These are phyloP conservation scores for Amoebophrya sp. DNA, from an alignment of 169 alveolate genomes.

Conservation along the genomic window DNA sequence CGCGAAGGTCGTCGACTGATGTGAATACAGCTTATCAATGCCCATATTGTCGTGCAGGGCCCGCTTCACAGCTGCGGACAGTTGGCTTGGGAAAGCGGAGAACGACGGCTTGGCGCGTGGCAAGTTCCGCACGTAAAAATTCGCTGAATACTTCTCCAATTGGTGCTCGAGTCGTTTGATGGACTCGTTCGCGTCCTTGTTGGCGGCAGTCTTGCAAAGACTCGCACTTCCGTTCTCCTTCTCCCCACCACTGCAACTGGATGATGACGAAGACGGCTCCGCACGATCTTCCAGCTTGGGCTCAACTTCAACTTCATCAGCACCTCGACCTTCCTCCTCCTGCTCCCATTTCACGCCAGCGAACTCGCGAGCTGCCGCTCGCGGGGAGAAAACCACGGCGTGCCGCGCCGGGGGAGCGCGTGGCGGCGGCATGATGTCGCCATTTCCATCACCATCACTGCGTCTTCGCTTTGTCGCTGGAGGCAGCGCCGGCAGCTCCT, in stretches of 20 bases:
- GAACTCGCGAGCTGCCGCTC: neutral
- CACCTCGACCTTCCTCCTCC: neutral
- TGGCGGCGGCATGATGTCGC: too few relatives aligned
- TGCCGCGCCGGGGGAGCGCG: too few relatives aligned
- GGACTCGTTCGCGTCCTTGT: too few relatives aligned
- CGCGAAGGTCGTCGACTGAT: neutral
- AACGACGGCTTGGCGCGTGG: neutral
- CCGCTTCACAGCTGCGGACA: neutral
- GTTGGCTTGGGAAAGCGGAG: neutral
- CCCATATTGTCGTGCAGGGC: neutral
- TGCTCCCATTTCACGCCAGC: neutral
- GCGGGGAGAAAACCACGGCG: neutral
- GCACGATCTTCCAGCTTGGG: too few relatives aligned
- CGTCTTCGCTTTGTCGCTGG: too few relatives aligned
- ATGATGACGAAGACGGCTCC: too few relatives aligned
- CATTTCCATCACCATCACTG: too few relatives aligned
- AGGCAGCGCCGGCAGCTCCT: too few relatives aligned
- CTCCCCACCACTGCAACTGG: too few relatives aligned
- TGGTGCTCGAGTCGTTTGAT: neutral
- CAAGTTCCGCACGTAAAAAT: neutral
- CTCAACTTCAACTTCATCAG: neutral
- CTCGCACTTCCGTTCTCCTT: too few relatives aligned
- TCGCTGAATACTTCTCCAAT: neutral
- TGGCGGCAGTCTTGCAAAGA: too few relatives aligned
- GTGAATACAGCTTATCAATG: neutral